These are phyloP conservation scores for Coemansia sp. DNA, from an alignment of 192 early-diverging fungal genomes.

Conservation along the genomic window DNA sequence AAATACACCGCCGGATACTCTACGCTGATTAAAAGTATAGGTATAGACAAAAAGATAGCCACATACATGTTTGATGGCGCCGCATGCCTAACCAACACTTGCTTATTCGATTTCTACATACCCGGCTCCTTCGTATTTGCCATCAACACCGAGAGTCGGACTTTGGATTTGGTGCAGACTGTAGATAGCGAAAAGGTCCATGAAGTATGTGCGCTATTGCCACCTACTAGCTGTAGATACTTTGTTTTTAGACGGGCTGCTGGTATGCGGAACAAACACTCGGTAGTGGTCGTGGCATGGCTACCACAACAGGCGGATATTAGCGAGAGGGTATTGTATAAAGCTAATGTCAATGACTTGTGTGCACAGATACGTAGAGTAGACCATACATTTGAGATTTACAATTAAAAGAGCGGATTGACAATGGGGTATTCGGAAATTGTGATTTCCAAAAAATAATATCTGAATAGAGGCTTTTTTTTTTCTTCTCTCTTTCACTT, in stretches of 20 bases:
- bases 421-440: conserved; percentile 16
- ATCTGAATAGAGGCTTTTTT: not conserved
- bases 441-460: not conserved
- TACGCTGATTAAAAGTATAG: not conserved
- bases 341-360: not conserved
- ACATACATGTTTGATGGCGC: conserved; percentile 16
- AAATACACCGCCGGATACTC: not conserved
- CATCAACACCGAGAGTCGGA: conserved; percentile 11
- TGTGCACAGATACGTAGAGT: conserved; percentile 16
- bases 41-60: not conserved
- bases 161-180: not conserved
- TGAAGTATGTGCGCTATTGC: not conserved
- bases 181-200: not conserved
- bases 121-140: conserved; percentile 16
- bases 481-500: not conserved
- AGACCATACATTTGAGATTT: conserved; percentile 26
- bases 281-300: conserved; percentile 18
- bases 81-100: conserved; percentile 18
- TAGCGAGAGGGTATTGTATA: conserved; percentile 17
- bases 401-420: conserved; percentile 15
- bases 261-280: not conserved
- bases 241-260: not conserved
- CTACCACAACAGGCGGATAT: conserved; percentile 18
- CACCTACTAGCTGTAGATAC: conserved; percentile 1
- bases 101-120: conserved; percentile 15